Percentiles rank a stretch among this genome's conserved stretches.
Conservation (phyloP, 306 rosid species). For the Alnus rubra region DNA sequence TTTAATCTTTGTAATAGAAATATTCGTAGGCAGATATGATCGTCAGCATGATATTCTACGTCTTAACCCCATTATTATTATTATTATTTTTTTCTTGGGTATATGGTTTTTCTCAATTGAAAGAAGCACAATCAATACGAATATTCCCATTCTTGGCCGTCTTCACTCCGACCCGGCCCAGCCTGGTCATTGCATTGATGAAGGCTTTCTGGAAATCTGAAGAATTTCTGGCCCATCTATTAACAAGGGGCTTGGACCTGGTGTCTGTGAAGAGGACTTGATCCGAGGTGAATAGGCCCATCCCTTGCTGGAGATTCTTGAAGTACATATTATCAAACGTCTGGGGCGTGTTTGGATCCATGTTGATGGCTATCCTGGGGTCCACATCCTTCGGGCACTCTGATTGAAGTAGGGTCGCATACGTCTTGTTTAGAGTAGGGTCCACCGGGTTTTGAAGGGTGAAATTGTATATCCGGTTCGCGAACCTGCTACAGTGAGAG, state of each 20-base stretch:
- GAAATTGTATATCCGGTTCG: conserved; percentile 53
- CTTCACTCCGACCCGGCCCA: conserved; percentile 78
- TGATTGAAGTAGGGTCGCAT: conserved; percentile 40
- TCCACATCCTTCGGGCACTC: conserved; percentile 65
- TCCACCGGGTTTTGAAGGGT: conserved; percentile 40
- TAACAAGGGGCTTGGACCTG: conserved; percentile 51
- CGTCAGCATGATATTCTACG: not conserved
- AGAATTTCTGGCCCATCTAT: conserved; percentile 48
- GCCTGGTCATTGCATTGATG: conserved; percentile 58
- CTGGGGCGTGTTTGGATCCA: conserved; percentile 73
- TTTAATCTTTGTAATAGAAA: not conserved
- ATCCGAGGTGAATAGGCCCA: conserved; percentile 71
- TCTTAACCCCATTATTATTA: not conserved
- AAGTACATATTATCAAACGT: conserved; percentile 58
- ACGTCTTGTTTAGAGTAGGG: conserved; percentile 44
- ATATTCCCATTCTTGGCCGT: conserved; percentile 57
- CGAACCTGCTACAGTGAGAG: conserved; percentile 60
- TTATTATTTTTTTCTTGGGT: not conserved
- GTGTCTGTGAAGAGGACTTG: conserved; percentile 59
- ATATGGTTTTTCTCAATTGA: conserved; percentile 22
- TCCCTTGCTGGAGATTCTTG: conserved; percentile 57
- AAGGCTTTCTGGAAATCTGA: conserved; percentile 50
- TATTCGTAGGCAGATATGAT: not conserved
- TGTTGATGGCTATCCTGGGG: conserved; percentile 65
- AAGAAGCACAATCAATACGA: conserved; percentile 55